Percentiles rank a stretch among this genome's conserved stretches.
Evolutionary conservation across 2,329 filamentous ascomycete species (phyloP).

Genomic region (Karstenula rhodostoma): DNA sequence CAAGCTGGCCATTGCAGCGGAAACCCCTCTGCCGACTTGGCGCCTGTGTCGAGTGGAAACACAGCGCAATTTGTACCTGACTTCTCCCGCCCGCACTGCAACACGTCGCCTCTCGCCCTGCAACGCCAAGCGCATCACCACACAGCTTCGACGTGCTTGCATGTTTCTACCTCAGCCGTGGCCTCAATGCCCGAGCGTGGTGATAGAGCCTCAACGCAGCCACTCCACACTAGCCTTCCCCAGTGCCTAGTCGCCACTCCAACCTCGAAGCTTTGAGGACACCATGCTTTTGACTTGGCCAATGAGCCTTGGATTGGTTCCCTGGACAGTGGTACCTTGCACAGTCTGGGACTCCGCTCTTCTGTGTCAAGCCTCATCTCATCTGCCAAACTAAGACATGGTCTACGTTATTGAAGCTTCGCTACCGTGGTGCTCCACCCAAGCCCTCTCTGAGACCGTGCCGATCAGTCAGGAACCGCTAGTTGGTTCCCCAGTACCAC

Average conservation of each 20-base stretch:
- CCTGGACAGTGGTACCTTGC: conserved; percentile 31
- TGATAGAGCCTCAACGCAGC: conserved; percentile 43
- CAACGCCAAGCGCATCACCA: conserved; percentile 33
- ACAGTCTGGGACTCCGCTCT: conserved; percentile 45
- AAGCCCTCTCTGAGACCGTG: conserved; percentile 38
- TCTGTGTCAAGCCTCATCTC: conserved; percentile 36
- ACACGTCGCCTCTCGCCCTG: conserved; percentile 31
- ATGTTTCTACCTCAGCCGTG: conserved; percentile 23
- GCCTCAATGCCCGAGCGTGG: conserved; percentile 35
- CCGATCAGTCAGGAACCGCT: conserved; percentile 39
- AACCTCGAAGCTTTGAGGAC: conserved; percentile 39
- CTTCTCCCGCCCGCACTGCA: conserved; percentile 41
- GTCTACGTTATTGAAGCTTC: conserved; percentile 38
- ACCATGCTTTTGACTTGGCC: conserved; percentile 32
- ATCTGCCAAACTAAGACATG: conserved; percentile 39
- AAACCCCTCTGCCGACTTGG: conserved; percentile 32
- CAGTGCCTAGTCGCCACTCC: conserved; percentile 23
- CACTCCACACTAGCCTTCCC: conserved; percentile 21
- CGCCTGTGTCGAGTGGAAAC: conserved; percentile 31
- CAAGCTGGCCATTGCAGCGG: conserved; percentile 17
- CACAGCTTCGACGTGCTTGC: conserved; percentile 26
- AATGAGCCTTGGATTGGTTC: conserved; percentile 24
- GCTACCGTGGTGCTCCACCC: conserved; percentile 30
- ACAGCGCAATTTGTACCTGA: conserved; percentile 31
- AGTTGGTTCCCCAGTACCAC: conserved; percentile 29